A percentile compares a stretch with the other conserved stretches of the same genome.
Conservation (phyloP, 805 yeast species). For the Komagataella phaffii region DNA sequence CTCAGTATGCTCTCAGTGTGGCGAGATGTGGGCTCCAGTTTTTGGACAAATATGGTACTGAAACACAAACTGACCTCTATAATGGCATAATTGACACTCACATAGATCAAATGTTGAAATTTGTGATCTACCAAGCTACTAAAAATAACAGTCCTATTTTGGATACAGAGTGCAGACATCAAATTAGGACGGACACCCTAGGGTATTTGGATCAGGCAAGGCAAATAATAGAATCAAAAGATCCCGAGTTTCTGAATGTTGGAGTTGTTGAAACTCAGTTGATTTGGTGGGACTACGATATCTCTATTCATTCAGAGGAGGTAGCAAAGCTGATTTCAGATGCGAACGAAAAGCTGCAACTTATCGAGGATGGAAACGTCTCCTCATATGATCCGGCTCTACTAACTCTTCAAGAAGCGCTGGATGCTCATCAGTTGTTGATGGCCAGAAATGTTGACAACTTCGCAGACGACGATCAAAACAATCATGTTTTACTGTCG, state of each 20-base stretch:
- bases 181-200: slow-evolving; percentile 18
- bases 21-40: slow-evolving; percentile 51
- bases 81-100: slow-evolving; percentile 41
- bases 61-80: slow-evolving; percentile 24
- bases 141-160: slow-evolving; percentile 28
- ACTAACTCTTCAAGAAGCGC: slow-evolving; percentile 56
- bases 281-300: slow-evolving; percentile 41
- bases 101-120: slow-evolving; percentile 18
- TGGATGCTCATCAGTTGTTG: slow-evolving; percentile 43
- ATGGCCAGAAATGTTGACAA: slow-evolving; percentile 30
- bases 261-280: slow-evolving; percentile 15
- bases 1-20: slow-evolving; percentile 38
- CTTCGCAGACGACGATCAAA: slow-evolving; percentile 44
- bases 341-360: slow-evolving; percentile 18
- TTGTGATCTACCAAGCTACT: slow-evolving; percentile 32
- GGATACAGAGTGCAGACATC: slow-evolving; percentile 31
- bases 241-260: slow-evolving; percentile 22
- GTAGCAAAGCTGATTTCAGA: slow-evolving; percentile 46
- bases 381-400: slow-evolving; percentile 43
- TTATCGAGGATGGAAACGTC: slow-evolving; percentile 21
- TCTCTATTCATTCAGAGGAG: slow-evolving; percentile 56
- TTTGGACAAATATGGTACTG: slow-evolving; percentile 21
- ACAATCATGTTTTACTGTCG: slow-evolving; percentile 62
- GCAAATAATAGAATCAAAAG: slow-evolving; percentile 19
- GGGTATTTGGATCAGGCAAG: slow-evolving; percentile 24